Evolutionary conservation across 1,284 basidiomycete genomes (phyloP).

Genomic region (Papiliotrema nemorosa): DNA sequence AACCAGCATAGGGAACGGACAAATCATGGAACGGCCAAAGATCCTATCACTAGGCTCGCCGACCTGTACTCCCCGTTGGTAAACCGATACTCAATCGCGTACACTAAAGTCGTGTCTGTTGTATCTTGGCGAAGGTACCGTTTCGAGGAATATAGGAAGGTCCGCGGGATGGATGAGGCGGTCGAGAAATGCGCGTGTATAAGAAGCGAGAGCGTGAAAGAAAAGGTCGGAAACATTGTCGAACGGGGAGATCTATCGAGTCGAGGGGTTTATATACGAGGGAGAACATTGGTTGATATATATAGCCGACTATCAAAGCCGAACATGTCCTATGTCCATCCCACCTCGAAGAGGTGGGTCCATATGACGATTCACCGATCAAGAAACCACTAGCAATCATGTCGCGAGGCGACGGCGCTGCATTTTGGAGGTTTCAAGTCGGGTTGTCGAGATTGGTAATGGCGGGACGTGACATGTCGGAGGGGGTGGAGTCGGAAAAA

Average conservation of each 20-base stretch:
- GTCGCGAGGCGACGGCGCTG: conserved; percentile 44
- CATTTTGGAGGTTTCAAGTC: conserved; percentile 38
- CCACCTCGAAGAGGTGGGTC: conserved; percentile 43
- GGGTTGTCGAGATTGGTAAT: too few species aligned
- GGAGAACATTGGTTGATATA: not conserved
- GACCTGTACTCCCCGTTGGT: not conserved
- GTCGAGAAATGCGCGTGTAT: conserved; percentile 22
- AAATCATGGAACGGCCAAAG: too few species aligned
- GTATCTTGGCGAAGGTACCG: not conserved
- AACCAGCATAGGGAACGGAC: not conserved
- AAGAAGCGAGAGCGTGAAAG: conserved; percentile 1
- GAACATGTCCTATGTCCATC: conserved; percentile 43
- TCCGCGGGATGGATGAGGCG: conserved; percentile 53
- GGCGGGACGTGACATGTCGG: conserved; percentile 36
- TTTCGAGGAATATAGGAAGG: conserved; percentile 7
- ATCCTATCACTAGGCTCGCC: conserved; percentile 52
- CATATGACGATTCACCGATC: not conserved
- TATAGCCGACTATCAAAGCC: conserved; percentile 42
- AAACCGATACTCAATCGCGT: not conserved
- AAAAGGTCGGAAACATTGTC: conserved; percentile 1
- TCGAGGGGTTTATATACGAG: conserved; percentile 18
- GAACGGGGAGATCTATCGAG: conserved; percentile 10
- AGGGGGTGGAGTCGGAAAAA: conserved; percentile 35
- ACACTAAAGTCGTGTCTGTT: conserved; percentile 1
- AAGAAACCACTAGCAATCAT: conserved; percentile 27